Evolutionary conservation across 139 green algal genomes (phyloP).

Genomic region (Asterochloris erici): DNA sequence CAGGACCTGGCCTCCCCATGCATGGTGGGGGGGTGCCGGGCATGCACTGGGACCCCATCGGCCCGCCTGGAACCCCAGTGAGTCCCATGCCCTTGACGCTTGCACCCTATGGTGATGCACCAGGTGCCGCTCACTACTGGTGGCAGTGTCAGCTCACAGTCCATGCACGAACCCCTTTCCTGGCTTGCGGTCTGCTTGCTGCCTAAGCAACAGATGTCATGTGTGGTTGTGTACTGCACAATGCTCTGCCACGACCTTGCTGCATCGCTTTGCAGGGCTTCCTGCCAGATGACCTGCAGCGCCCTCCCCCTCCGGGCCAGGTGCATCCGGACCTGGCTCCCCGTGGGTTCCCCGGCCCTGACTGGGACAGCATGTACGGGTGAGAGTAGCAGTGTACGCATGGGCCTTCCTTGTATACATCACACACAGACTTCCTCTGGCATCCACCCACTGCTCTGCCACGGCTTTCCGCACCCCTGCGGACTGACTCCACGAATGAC

Average conservation of each 20-base stretch:
- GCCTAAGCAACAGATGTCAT: not conserved
- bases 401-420: too few species aligned
- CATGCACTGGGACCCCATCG: conserved; percentile 48
- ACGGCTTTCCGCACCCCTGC: too few species aligned
- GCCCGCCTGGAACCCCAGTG: conserved; percentile 36
- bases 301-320: not conserved
- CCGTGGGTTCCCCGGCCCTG: not conserved
- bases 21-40: conserved; percentile 20
- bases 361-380: conserved; percentile 15
- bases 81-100: not conserved
- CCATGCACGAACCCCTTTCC: not conserved
- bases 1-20: not conserved
- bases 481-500: too few species aligned
- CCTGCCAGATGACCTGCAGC: conserved; percentile 10
- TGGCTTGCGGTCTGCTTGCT: not conserved
- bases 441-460: too few species aligned
- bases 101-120: too few species aligned
- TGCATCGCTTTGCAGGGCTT: not conserved
- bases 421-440: too few species aligned
- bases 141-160: too few species aligned
- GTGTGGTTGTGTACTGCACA: not conserved
- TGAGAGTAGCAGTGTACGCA: not conserved
- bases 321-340: conserved; percentile 11
- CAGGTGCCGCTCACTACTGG: too few species aligned
- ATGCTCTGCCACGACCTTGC: not conserved